A percentile compares a stretch with the other conserved stretches of the same genome.
These are phyloP conservation scores for Xenosphaeropsis pyriputrescens DNA, from an alignment of 2,329 filamentous ascomycete species.

Conservation along the genomic window DNA sequence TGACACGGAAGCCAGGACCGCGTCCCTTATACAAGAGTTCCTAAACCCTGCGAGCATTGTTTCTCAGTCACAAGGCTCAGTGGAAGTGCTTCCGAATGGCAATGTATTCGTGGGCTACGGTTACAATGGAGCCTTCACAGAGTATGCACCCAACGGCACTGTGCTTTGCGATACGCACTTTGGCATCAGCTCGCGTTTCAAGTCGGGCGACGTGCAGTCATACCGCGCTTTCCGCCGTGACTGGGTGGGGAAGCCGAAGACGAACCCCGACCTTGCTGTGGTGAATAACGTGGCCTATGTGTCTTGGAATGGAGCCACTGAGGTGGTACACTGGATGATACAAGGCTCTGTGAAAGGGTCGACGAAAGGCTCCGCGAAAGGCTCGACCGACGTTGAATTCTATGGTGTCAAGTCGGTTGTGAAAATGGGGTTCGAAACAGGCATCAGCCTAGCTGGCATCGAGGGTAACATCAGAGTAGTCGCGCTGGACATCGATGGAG, in stretches of 20 bases:
- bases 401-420: constrained; percentile 20
- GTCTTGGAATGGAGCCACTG: constrained; percentile 35
- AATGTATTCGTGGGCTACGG: constrained; percentile 6
- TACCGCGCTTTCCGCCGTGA: constrained; percentile 22
- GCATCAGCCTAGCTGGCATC: not conserved
- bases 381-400: constrained; percentile 15
- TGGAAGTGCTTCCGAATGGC: constrained; percentile 4
- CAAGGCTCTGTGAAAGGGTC: constrained; percentile 16
- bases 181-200: constrained; percentile 13
- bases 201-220: constrained; percentile 15
- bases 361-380: constrained; percentile 14
- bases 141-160: constrained; percentile 11
- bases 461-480: not conserved
- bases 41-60: constrained; percentile 3
- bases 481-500: constrained; percentile 1
- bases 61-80: constrained; percentile 4
- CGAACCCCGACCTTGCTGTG: constrained; percentile 16
- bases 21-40: constrained; percentile 1
- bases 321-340: constrained; percentile 30
- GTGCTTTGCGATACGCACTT: constrained; percentile 21
- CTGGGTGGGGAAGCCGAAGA: constrained; percentile 19
- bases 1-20: constrained; percentile 3
- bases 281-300: constrained; percentile 18
- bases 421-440: constrained; percentile 27
- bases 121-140: constrained; percentile 2